A percentile compares a stretch with the other conserved stretches of the same genome.
These are phyloP conservation scores for Flaveria brownii DNA, from an alignment of 129 eudicot species.

Conservation along the genomic window DNA sequence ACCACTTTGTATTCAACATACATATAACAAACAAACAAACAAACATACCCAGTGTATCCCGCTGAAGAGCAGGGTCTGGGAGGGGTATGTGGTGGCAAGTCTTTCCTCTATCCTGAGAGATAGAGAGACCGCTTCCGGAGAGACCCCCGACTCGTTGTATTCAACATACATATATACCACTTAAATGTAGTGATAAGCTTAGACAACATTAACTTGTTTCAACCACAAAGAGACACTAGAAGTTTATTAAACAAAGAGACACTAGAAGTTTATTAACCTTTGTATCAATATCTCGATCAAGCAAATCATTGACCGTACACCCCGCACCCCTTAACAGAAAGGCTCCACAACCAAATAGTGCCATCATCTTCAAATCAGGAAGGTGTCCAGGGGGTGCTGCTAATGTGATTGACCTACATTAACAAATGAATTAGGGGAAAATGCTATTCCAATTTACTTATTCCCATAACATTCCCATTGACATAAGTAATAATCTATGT, in stretches of 20 bases:
- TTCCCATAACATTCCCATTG: no score
- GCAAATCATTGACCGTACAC: slow-evolving; percentile 89
- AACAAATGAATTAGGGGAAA: slow-evolving; percentile 13
- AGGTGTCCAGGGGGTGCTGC: slow-evolving; percentile 81
- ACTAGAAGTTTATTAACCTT: slow-evolving; percentile 46
- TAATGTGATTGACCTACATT: slow-evolving; percentile 81
- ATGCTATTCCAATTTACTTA: not conserved
- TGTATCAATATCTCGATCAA: slow-evolving; percentile 90
- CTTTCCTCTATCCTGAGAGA: no score
- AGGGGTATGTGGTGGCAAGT: no score
- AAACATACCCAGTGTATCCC: no score
- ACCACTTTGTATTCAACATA: not conserved
- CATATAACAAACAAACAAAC: no score
- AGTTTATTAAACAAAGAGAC: slow-evolving; percentile 15
- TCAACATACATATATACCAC: not conserved
- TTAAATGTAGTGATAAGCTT: not conserved
- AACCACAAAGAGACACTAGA: slow-evolving; percentile 1
- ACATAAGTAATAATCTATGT: not conserved
- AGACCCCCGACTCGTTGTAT: no score
- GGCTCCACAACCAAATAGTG: slow-evolving; percentile 93
- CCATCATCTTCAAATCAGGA: slow-evolving; percentile 87
- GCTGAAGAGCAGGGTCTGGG: no score
- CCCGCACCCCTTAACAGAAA: slow-evolving; percentile 94
- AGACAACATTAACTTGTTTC: slow-evolving; percentile 14
- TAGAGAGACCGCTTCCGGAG: no score